phyloP scores from a whole-genome alignment of 805 yeast genomes.

The Barnettozyma californica region DNA sequence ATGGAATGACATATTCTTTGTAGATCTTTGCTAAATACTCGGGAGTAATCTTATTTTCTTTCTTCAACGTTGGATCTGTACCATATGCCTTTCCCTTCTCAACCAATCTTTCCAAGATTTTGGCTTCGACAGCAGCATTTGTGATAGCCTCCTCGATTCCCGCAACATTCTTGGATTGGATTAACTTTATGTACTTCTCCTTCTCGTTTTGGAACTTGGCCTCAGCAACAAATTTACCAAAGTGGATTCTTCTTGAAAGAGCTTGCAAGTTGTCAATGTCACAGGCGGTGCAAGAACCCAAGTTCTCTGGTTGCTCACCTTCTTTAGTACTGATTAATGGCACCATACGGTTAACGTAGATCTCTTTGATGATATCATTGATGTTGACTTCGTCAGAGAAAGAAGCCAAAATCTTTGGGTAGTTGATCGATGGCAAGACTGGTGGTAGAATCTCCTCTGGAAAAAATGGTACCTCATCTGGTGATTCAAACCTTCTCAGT shows the following conservation, averaged over 20 bases:
- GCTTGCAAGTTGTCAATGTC: conserved; percentile 89
- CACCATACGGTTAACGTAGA: conserved; percentile 69
- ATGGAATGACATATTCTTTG: conserved; percentile 83
- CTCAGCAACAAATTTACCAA: conserved; percentile 97
- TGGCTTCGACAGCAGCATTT: conserved; percentile 79
- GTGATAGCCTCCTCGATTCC: conserved; percentile 83
- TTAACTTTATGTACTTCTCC: conserved; percentile 58
- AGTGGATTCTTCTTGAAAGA: conserved; percentile 86
- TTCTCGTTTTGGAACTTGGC: conserved; percentile 75
- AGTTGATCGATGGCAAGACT: conserved; percentile 72
- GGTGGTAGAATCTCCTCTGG: conserved; percentile 60
- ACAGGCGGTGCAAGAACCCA: conserved; percentile 78
- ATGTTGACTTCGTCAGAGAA: conserved; percentile 73
- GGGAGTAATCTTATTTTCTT: conserved; percentile 67
- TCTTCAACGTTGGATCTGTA: conserved; percentile 76
- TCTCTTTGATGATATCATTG: conserved; percentile 59
- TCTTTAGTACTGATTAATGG: conserved; percentile 62
- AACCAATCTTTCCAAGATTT: conserved; percentile 70
- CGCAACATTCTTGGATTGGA: conserved; percentile 54
- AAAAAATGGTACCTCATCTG: conserved; percentile 90
- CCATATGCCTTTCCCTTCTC: conserved; percentile 86
- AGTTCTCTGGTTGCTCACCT: conserved; percentile 79
- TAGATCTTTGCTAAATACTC: conserved; percentile 79
- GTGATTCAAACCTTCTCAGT: conserved; percentile 86
- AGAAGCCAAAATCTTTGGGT: conserved; percentile 73